phyloP scores from a whole-genome alignment of 345 rosid species.

The Firmiana major region DNA sequence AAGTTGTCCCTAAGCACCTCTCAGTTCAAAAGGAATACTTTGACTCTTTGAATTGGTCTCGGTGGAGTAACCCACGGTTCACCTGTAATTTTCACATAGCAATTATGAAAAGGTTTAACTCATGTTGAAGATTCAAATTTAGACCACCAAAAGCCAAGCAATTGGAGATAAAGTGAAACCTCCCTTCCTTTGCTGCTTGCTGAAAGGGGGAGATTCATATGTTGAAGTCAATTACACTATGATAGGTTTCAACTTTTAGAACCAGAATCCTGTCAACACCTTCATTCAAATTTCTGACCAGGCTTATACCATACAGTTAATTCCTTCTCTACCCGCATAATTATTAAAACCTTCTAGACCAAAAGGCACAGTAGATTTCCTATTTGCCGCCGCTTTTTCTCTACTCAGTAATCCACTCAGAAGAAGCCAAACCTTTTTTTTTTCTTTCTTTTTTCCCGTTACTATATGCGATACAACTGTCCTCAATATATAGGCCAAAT shows the following conservation, averaged over 20 bases:
- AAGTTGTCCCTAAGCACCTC: not conserved
- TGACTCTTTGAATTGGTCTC: not conserved
- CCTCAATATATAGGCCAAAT: not conserved
- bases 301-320: not conserved
- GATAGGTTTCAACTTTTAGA: not conserved
- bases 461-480: not conserved
- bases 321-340: not conserved
- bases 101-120: not conserved
- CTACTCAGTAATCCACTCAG: not conserved
- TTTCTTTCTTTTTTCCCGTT: not conserved
- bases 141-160: not conserved
- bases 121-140: not conserved
- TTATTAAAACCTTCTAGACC: not conserved
- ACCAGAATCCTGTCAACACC: not conserved
- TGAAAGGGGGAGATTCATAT: not conserved
- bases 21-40: not conserved
- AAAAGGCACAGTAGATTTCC: slow-evolving; percentile 1
- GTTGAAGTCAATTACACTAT: not conserved
- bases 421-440: not conserved
- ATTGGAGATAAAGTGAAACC: not conserved
- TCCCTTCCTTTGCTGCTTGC: not conserved
- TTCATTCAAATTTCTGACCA: not conserved
- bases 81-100: not conserved
- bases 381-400: not conserved
- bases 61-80: not conserved